These are phyloP conservation scores for Peronospora farinosa DNA, from an alignment of 352 stramenopile species.

Conservation along the genomic window DNA sequence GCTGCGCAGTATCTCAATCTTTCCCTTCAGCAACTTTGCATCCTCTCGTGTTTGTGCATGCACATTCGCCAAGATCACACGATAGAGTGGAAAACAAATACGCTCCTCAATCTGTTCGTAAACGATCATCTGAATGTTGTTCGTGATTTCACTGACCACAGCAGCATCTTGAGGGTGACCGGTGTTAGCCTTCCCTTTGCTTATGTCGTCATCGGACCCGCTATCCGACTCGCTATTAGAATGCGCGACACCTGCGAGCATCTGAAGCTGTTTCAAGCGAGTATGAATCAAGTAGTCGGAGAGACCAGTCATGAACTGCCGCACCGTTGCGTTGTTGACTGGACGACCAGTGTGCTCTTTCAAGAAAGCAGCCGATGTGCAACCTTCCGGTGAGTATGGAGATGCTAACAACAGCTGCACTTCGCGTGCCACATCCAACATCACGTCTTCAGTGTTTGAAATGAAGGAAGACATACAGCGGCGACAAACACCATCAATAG, in stretches of 20 bases:
- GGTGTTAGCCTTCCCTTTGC: conserved; percentile 1
- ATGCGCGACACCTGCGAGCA: conserved; percentile 47
- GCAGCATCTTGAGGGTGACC: conserved; percentile 15
- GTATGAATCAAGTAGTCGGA: conserved; percentile 79
- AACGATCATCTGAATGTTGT: conserved; percentile 62
- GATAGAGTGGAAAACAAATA: conserved; percentile 76
- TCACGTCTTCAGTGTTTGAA: conserved; percentile 65
- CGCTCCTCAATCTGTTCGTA: conserved; percentile 83
- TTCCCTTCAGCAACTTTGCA: conserved; percentile 64
- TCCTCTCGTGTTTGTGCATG: conserved; percentile 52
- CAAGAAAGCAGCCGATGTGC: conserved; percentile 61
- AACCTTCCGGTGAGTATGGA: conserved; percentile 79
- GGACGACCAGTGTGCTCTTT: conserved; percentile 50
- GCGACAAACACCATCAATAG: conserved; percentile 46
- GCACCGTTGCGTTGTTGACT: conserved; percentile 46
- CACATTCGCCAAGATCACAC: conserved; percentile 58
- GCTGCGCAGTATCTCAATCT: conserved; percentile 72
- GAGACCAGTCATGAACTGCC: conserved; percentile 73
- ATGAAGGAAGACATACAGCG: conserved; percentile 78
- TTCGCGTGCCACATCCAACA: conserved; percentile 68
- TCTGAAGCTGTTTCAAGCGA: conserved; percentile 66
- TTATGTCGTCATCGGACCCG: conserved; percentile 28
- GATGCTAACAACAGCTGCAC: conserved; percentile 78
- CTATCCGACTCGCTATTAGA: conserved; percentile 24
- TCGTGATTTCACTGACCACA: conserved; percentile 46